These are phyloP conservation scores for Naganishia onofrii DNA, from an alignment of 768 basidiomycete species.

Conservation along the genomic window DNA sequence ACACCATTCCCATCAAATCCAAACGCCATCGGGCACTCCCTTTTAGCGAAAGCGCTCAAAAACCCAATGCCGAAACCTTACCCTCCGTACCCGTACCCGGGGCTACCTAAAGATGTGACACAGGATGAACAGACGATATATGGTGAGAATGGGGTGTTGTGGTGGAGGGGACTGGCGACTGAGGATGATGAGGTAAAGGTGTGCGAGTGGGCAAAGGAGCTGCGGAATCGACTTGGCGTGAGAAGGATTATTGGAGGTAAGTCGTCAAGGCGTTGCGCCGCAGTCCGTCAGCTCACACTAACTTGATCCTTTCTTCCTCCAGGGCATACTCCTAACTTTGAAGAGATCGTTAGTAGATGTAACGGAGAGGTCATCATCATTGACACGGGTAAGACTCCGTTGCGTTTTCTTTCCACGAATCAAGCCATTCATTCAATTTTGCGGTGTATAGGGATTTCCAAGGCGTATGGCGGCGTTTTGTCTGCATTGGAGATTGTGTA, in stretches of 20 bases:
- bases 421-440: slow-evolving; percentile 15
- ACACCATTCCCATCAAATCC: slow-evolving; percentile 79
- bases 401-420: slow-evolving; percentile 40
- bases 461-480: slow-evolving; percentile 88
- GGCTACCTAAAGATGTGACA: slow-evolving; percentile 67
- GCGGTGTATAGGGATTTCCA: slow-evolving; percentile 77
- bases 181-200: slow-evolving; percentile 64
- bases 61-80: slow-evolving; percentile 72
- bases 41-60: slow-evolving; percentile 69
- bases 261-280: background rate
- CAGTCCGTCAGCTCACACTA: slow-evolving; percentile 5
- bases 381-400: slow-evolving; percentile 65
- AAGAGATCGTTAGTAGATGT: slow-evolving; percentile 81
- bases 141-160: slow-evolving; percentile 74
- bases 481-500: slow-evolving; percentile 86
- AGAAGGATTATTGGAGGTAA: slow-evolving; percentile 67
- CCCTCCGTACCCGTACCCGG: slow-evolving; percentile 66
- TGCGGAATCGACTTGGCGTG: slow-evolving; percentile 72
- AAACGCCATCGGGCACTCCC: slow-evolving; percentile 68
- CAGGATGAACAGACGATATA: slow-evolving; percentile 70
- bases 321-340: slow-evolving; percentile 90
- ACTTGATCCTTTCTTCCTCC: background rate
- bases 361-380: slow-evolving; percentile 91
- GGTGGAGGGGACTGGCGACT: slow-evolving; percentile 92
- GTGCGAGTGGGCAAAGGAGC: slow-evolving; percentile 69